Base-by-base conservation (phyloP, 2,329 filamentous ascomycete species). In the Ophiostoma himal-ulmi region DNA sequence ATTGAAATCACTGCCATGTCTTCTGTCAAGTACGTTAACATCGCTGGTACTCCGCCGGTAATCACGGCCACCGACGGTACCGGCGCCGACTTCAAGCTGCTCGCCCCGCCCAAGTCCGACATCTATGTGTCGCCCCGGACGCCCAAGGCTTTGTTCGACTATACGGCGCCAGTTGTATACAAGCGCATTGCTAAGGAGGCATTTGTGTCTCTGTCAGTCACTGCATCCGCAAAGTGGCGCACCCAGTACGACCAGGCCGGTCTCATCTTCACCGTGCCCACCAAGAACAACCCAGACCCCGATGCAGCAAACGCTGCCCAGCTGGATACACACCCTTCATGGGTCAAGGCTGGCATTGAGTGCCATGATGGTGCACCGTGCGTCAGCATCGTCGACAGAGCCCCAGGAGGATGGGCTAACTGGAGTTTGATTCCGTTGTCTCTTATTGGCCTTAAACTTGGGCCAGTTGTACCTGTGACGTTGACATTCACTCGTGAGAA, bases 281-380 rank as follows among this genome's bases (percentile, higher is more conserved):
- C 71, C 7, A 44, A 34, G 36, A 26, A 17, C n/a, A 71, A 71
- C 64, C 69, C 71, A 0, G 2, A 34, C 6, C 73, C 73, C 0
- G 54, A 70, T 69, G 68, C 69, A 20, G 11, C 7, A 1, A 70
- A 60, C 22, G 70, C 69, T 10, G 44, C 6, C 39, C 22, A 8
- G 3, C 20, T 11, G 14, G 44, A 8, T 26, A 39, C 13, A n/a
- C 72, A 73, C 37, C 72, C 72, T 5, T 71, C 72, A n/a, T 74
- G 73, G 73, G 30, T 74, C 68, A 74, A 74, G 68, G 73, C 73
- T 36, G 73, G 73, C 48, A 73, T 74, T 70, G 73, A 74, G 62
- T 60, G 57, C 68, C 70, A 71, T 67, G 71, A 74, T 57, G 72
- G 70, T 67, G 8, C 34, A 10, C 72, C 71, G 30, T 71, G 72